Evolutionary conservation across 768 basidiomycete genomes (phyloP).

Genomic region (Rossbeevera mucosa): DNA sequence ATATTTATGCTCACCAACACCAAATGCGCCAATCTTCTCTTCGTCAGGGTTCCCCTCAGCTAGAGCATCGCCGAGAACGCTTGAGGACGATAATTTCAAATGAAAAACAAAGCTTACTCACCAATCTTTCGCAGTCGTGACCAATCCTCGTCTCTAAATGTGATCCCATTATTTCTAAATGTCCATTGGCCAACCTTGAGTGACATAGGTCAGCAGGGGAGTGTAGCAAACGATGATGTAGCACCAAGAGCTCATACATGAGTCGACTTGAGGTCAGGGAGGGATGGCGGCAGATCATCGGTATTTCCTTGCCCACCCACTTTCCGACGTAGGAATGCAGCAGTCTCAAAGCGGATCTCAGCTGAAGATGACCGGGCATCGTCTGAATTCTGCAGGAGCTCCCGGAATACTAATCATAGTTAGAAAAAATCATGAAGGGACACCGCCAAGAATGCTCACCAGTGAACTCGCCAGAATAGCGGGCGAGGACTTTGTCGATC

Average conservation of each 20-base stretch:
- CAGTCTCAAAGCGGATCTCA: constrained; percentile 78
- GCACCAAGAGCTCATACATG: constrained; percentile 36
- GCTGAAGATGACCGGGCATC: constrained; percentile 76
- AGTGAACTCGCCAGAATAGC: constrained; percentile 94
- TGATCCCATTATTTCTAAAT: constrained; percentile 83
- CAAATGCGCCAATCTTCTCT: constrained; percentile 25
- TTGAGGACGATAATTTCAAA: not conserved
- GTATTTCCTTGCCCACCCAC: constrained; percentile 4
- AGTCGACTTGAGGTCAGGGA: constrained; percentile 65
- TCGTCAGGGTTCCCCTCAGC: constrained; percentile 26
- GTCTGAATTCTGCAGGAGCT: constrained; percentile 94
- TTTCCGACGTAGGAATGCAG: constrained; percentile 36
- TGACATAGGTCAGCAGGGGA: not conserved
- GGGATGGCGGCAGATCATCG: constrained; percentile 11
- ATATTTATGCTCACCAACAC: constrained; percentile 15
- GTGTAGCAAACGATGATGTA: not conserved
- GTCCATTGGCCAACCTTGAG: constrained; percentile 72
- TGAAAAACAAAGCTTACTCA: not conserved
- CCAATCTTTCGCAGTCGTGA: constrained; percentile 17
- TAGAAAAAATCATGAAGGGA: not conserved
- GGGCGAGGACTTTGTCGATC: constrained; percentile 93
- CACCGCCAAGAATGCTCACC: constrained; percentile 30
- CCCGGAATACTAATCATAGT: constrained; percentile 52
- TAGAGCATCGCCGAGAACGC: not conserved
- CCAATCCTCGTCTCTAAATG: constrained; percentile 50